Conservation (phyloP, 108 stramenopile genomes). For the Cyclotella cryptica region DNA sequence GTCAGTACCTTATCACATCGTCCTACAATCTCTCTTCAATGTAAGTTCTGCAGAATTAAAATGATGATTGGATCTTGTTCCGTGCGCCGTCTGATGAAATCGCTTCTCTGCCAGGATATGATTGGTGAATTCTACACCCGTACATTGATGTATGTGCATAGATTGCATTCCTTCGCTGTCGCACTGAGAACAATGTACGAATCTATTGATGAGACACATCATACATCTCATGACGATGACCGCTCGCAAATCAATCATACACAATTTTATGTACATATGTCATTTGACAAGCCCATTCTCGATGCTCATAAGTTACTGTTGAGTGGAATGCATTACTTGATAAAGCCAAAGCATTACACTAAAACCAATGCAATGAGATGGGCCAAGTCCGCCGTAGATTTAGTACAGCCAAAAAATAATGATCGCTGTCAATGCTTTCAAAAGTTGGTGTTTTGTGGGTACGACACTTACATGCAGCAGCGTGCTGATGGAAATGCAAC, state of each 20-base stretch:
- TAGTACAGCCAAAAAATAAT: not conserved
- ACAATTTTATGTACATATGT: constrained; percentile 10
- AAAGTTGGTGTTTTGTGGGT: constrained; percentile 32
- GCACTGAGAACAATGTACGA: too few species aligned
- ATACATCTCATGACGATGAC: not conserved
- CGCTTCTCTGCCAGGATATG: not conserved
- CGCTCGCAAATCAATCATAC: not conserved
- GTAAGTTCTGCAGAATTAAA: not conserved
- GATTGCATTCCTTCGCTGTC: not conserved
- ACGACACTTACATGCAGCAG: not conserved
- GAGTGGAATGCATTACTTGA: not conserved
- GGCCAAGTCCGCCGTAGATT: constrained; percentile 1
- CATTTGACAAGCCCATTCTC: not conserved
- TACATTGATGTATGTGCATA: not conserved
- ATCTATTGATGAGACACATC: not conserved
- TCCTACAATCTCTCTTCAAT: constrained; percentile 9
- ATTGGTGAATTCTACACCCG: constrained; percentile 14
- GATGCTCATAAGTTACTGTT: constrained; percentile 12
- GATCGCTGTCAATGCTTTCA: constrained; percentile 14
- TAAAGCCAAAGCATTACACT: not conserved
- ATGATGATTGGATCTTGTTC: not conserved
- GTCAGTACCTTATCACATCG: not conserved
- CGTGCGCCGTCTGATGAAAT: not conserved
- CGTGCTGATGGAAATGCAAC: not conserved
- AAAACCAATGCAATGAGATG: not conserved